Evolutionary conservation across 495 filamentous ascomycete genomes (phyloP), one percentile per base, ranked within the genome.

Genomic region (Articulospora tetracladia): DNA sequence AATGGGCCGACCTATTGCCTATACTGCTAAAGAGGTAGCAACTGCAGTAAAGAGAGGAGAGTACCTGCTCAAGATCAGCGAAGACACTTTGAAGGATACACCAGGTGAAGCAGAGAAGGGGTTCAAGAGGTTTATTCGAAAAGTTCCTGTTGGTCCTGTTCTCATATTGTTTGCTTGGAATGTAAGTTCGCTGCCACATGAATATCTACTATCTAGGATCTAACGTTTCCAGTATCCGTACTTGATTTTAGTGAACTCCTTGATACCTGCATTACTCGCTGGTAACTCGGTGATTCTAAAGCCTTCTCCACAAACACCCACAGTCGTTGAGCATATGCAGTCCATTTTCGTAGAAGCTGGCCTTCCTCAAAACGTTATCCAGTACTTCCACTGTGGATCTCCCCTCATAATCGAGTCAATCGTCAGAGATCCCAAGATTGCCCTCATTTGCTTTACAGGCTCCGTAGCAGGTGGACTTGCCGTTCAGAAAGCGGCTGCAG

Each of bases 151-250:
- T 34, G 93, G 93, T 7, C 88, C 91, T 6, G 87, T 91, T 26
- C 76, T 97, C 55, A 81, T 96, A 65, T 82, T 97, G 57, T 97
- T 97, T 74, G 89, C 93, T 13, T 97, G 93, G 93, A 97, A 97
- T 71, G 91, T 92, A 73, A 73, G 88, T 79, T 54, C 39, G 46
- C 46, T 46, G 26, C 22, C 8, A 11, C 13, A 17, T 8, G 28
- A 53, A 10, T 24, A 22, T 24, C 32, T 3, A 17, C 30, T 64
- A 65, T 41, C 65, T 61, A 19, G 17, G 22, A 2, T 13, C 22
- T 50, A n/a, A 39, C 10, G 24, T 19, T 61, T 64, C 66, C 67
- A 96, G 91, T 97, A 97, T 68, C 93, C 93, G 13, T 97, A 95
- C 67, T 77, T 97, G 48, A 93, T 93, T 64, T 79, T 96, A 6